Percentiles rank a stretch among this genome's conserved stretches.
Conservation (phyloP, 2,329 filamentous ascomycete genomes). For the Monosporascus sp. region DNA sequence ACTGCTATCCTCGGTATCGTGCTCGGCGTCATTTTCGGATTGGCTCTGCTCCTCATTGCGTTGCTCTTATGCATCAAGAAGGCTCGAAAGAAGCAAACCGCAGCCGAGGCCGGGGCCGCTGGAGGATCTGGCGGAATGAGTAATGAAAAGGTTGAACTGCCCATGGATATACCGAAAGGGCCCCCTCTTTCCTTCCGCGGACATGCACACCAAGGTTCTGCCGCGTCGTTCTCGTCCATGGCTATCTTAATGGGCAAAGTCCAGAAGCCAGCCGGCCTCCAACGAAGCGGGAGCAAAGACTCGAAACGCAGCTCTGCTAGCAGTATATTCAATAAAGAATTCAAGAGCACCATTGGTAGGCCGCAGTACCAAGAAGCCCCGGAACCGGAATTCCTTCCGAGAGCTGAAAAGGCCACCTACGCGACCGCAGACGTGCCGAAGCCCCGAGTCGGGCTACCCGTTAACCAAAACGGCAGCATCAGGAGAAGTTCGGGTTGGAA, state of each 20-base stretch:
- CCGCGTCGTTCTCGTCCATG: conserved; percentile 57
- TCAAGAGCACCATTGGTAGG: conserved; percentile 58
- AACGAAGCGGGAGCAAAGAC: conserved; percentile 52
- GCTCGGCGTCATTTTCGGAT: conserved; percentile 73
- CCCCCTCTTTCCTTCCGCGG: conserved; percentile 41
- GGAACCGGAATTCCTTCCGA: conserved; percentile 17
- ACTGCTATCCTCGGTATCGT: conserved; percentile 73
- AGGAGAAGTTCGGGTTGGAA: conserved; percentile 71
- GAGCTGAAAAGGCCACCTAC: conserved; percentile 15
- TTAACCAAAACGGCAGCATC: conserved; percentile 35
- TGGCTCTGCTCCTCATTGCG: conserved; percentile 64
- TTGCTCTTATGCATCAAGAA: conserved; percentile 65
- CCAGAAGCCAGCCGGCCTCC: conserved; percentile 38
- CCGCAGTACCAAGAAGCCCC: conserved; percentile 47
- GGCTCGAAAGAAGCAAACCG: conserved; percentile 51
- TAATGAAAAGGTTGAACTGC: conserved; percentile 54
- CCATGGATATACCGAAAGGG: conserved; percentile 38
- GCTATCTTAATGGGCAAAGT: conserved; percentile 62
- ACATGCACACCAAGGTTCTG: conserved; percentile 49
- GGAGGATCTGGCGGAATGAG: conserved; percentile 37
- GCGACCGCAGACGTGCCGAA: conserved; percentile 17
- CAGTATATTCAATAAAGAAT: conserved; percentile 56
- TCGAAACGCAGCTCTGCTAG: conserved; percentile 46
- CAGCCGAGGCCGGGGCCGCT: conserved; percentile 41
- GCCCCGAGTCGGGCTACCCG: conserved; percentile 30